Evolutionary conservation across 164 flowering plant species (phyloP), one percentile per base, ranked within the genome.

Genomic region (Magnolia kwangsiensis): DNA sequence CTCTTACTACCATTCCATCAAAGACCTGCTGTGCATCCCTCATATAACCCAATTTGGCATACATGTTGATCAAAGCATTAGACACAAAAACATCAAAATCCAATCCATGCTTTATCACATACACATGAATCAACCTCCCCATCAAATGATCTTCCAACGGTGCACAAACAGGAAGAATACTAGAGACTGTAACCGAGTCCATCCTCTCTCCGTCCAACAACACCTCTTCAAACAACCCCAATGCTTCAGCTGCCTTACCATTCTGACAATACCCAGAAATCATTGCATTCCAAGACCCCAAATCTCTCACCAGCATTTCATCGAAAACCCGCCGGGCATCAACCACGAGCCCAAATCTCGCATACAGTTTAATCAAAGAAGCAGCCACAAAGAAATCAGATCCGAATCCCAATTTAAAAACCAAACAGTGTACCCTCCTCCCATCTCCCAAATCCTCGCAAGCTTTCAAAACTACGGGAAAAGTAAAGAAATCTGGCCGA

Each of bases 251-350:
- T 29, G 83, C 85, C 69, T 82, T 74, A 11, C 90, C 95, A 79
- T 82, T 86, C 66, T 88, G 90, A 74, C 88, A 86, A 80, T 81
- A 83, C 65, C 88, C 91, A 51, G 91, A 89, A 79, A 91, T 85
- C 83, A 88, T 80, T 6, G 94, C 87, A 78, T 91, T 91, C 96
- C 94, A 91, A 50, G 89, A 86, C 71, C 87, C 92, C 80, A 80
- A 72, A 78, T 88, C 92, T 72, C 87, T 78, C 5, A 67, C 50
- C 0, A 84, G 80, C 92, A 92, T 92, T 45, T 85, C 86, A 64
- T 85, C 84, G 75, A 91, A 91, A 77, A 90, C 67, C 23, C 69
- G 77, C 45, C 82, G 85, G 1, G 96, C 93, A 72, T 76, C 77
- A 69, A 19, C 77, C 21, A 82, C 73, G 7, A 75, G 66, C 3